These are phyloP conservation scores for Colletotrichum tropicicola DNA, from an alignment of 2,329 filamentous ascomycete genomes.

Conservation along the genomic window DNA sequence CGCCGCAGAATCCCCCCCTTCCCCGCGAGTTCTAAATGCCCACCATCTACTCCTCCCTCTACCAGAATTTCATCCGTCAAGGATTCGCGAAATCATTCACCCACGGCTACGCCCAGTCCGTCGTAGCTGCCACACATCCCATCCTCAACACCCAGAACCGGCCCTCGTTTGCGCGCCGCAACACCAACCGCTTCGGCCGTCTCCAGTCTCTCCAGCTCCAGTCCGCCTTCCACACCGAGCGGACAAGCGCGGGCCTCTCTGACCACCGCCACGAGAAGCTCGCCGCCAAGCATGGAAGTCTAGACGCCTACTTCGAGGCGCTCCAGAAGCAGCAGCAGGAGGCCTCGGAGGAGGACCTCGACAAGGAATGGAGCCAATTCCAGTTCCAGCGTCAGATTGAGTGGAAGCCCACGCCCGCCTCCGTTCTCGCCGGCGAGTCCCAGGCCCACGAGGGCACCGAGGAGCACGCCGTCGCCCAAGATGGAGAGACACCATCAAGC, in stretches of 20 bases:
- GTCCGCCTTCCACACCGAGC: slow-evolving; percentile 74
- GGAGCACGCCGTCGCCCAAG: slow-evolving; percentile 38
- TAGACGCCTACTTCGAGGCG: slow-evolving; percentile 93
- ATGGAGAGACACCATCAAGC: slow-evolving; percentile 41
- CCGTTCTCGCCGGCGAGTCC: slow-evolving; percentile 69
- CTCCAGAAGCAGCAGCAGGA: slow-evolving; percentile 83
- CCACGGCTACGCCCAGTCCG: slow-evolving; percentile 97
- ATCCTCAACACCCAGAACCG: slow-evolving; percentile 78
- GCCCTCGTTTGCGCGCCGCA: slow-evolving; percentile 68
- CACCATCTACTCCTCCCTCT: slow-evolving; percentile 73
- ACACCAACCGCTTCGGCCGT: slow-evolving; percentile 62
- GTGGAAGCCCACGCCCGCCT: slow-evolving; percentile 75
- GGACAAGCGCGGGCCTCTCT: slow-evolving; percentile 59
- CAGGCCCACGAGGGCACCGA: slow-evolving; percentile 54
- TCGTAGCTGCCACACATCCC: slow-evolving; percentile 91
- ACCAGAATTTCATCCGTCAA: slow-evolving; percentile 91
- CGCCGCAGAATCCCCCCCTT: slow-evolving; percentile 60
- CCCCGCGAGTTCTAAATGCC: slow-evolving; percentile 89
- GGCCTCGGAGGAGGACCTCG: slow-evolving; percentile 60
- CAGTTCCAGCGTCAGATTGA: slow-evolving; percentile 89
- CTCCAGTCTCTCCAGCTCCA: slow-evolving; percentile 73
- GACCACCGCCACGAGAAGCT: slow-evolving; percentile 66
- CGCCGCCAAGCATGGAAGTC: slow-evolving; percentile 63
- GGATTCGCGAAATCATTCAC: slow-evolving; percentile 97
- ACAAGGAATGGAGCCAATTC: slow-evolving; percentile 90